Base-by-base conservation (phyloP, 2,329 filamentous ascomycete genomes). In the Lasiodiplodia citricola region DNA sequence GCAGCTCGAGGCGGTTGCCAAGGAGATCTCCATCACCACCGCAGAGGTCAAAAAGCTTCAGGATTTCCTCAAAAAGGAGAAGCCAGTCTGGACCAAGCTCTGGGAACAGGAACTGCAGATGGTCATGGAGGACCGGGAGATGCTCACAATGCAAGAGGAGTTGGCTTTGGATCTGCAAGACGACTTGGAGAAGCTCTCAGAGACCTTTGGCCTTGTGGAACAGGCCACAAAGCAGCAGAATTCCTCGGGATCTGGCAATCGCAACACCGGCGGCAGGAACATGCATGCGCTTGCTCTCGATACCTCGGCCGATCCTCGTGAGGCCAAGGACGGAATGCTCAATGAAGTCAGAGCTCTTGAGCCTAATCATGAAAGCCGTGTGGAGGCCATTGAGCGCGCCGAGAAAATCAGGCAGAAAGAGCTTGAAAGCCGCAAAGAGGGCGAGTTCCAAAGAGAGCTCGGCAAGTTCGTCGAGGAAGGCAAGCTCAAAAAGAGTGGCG, bases 31-130 rank as follows among this genome's bases (percentile, higher is more conserved):
- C 60, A 82, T 86, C 67, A 90, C 96, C 38, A 92, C 90, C 60
- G 91, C 93, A 76, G 94, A 97, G 76, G 88, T 99, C 71, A 96
- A 93, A 86, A 94, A 92, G 82, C 91, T 99, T 87, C 92, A 97
- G 77, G 94, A 97, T 18, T 97, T 92, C 83, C 88, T 99, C 82
- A 91, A 90, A 74, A 88, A 89, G 57, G 96, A 99, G 86, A 97
- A 97, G 80, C 96, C 96, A 0, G 86, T 97, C 69, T 99, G 96
- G 95, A 97, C 94, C 67, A 97, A 97, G 87, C 97, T 98, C 72
- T 99, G 96, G 96, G 95, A 98, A 87, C 94, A 96, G 81, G 94
- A 98, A 80, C 85, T 99, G 56, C 93, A 98, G 80, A 91, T 95
- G 65, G 95, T 99, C 2, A 98, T 96, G 82, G 94, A 97, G 78